These are phyloP conservation scores for Lipomyces mesembrius DNA, from an alignment of 805 yeast species.

Conservation along the genomic window DNA sequence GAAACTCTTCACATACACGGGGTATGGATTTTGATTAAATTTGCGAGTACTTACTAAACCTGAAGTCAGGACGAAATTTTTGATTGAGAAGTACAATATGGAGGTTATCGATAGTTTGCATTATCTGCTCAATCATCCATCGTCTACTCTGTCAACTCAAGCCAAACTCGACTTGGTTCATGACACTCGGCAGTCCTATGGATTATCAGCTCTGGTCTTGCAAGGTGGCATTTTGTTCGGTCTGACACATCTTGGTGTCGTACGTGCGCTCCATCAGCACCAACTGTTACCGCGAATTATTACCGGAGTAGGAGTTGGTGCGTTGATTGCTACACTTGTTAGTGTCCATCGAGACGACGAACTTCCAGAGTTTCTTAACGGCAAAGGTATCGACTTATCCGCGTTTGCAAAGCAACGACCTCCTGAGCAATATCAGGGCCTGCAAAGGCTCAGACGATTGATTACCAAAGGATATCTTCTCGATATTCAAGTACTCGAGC, in stretches of 20 bases:
- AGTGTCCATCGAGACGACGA: constrained; percentile 75
- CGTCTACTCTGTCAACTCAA: constrained; percentile 49
- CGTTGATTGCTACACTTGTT: constrained; percentile 84
- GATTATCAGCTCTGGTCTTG: constrained; percentile 84
- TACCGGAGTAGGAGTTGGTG: constrained; percentile 93
- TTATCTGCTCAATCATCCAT: constrained; percentile 51
- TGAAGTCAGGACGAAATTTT: constrained; percentile 66
- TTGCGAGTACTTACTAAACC: background rate
- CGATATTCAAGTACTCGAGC: constrained; percentile 77
- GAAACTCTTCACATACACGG: constrained; percentile 79
- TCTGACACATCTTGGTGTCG: constrained; percentile 89
- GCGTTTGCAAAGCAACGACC: constrained; percentile 21
- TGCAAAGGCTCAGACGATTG: constrained; percentile 58
- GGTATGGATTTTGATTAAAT: constrained; percentile 16
- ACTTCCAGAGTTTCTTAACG: constrained; percentile 51
- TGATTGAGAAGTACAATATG: constrained; percentile 83
- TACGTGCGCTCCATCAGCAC: constrained; percentile 75
- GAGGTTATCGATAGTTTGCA: constrained; percentile 74
- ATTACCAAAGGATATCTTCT: constrained; percentile 82
- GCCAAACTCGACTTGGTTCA: constrained; percentile 75
- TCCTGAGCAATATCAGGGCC: constrained; percentile 9
- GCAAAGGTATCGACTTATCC: constrained; percentile 28
- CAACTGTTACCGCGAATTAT: constrained; percentile 81
- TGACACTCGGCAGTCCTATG: constrained; percentile 84
- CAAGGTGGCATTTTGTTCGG: constrained; percentile 98